Base-by-base conservation (phyloP, 345 rosid genomes). In the Noccaea bulbosa region DNA sequence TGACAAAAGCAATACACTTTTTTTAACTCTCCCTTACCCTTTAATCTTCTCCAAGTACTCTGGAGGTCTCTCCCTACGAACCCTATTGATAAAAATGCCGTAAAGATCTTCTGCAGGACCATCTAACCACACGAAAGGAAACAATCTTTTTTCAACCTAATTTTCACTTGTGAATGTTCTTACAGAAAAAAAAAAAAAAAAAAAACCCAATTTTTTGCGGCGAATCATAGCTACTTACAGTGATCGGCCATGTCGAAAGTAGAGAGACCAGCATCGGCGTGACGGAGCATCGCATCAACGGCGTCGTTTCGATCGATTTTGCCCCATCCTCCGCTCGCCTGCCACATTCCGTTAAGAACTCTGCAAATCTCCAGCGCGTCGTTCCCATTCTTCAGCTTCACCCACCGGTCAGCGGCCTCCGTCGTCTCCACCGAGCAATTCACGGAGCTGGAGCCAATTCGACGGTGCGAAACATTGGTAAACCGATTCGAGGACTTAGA, bases 231-330 rank as follows among this genome's bases (percentile, higher is more conserved):
- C 56, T 56, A 59, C 78, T 75, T 81, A 93, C 96, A 93, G 69
- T 88, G 96, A 67, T 93, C 97, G 64, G 98, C 97, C 98, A 93
- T 90, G 83, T 93, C 97, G 83, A 93, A 93, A 55, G 98, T 93
- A 78, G 96, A 78, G 81, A 93, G 90, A 35, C 97, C 96, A 55
- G 93, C 80, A 49, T 93, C 96, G 48, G 93, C 81, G 65, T 88
- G 61, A 2, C 85, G 84, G 50, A 93, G 85, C 96, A 93, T 90
- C 24, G 90, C 92, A 0, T 88, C 96, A 15, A 83, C 96, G 78
- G 97, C 93, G 71, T 64, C 87, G 76, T 87, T 82, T 8, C 96
- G 77, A 75, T 93, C 97, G 65, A 88, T 90, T 30, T 81, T 77
- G 2, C 98, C 97, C 97, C 97, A 93, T 1, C 90, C 93, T 22